Conservation (phyloP, 345 rosid species). For the Eucalyptus erythrocorys region DNA sequence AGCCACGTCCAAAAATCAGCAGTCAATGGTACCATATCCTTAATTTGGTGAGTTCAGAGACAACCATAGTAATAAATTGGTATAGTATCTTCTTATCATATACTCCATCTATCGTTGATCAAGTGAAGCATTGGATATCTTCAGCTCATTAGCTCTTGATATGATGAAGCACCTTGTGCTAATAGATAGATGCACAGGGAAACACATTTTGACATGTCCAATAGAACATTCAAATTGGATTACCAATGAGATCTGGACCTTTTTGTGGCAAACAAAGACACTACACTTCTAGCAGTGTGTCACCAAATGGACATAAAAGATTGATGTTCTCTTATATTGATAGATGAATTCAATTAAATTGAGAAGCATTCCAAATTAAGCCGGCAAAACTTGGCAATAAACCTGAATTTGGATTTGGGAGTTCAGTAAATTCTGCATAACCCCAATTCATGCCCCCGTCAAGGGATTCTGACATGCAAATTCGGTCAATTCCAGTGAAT, state of each 20-base stretch:
- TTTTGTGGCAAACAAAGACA: not conserved
- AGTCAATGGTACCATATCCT: not conserved
- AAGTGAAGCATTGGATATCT: not conserved
- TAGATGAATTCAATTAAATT: not conserved
- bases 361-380: not conserved
- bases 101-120: not conserved
- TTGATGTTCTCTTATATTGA: not conserved
- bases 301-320: not conserved
- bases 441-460: slow-evolving; percentile 74
- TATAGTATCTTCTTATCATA: not conserved
- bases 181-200: not conserved
- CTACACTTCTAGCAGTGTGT: not conserved
- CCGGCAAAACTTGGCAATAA: not conserved
- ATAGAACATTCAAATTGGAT: not conserved
- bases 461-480: slow-evolving; percentile 72
- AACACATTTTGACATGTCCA: not conserved
- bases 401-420: slow-evolving; percentile 97
- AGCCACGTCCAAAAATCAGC: not conserved
- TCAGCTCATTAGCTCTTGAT: not conserved
- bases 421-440: slow-evolving; percentile 55
- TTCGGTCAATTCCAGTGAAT: slow-evolving; percentile 45
- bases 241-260: not conserved
- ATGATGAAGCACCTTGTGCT: not conserved
- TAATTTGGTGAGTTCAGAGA: not conserved
- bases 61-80: not conserved